Base-by-base conservation (phyloP, 2,329 filamentous ascomycete genomes). In the Gremmenia infestans region DNA sequence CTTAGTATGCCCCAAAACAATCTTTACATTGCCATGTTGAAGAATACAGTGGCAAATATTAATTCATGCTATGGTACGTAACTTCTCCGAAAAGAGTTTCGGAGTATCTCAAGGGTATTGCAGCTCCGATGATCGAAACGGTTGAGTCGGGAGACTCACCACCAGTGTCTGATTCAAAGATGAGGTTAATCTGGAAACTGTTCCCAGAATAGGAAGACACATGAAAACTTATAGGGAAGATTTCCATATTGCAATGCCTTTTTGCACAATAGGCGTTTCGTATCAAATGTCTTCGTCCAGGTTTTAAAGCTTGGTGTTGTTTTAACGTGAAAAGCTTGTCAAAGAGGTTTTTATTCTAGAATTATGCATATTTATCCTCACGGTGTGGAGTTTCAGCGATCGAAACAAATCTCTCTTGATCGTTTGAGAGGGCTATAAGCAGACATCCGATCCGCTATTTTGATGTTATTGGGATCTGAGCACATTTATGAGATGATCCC, bases 1-100 rank as follows among this genome's bases (percentile, higher is more conserved):
- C 17, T 19, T 50, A 39, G 14, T 23, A 50, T 50, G 49, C 49
- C 49, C 49, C 39, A 19, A 51, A 51, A 51, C 39, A n/a, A 4
- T 28, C 4, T 51, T 51, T 35, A 43, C 4, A 25, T 35, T 51
- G 37, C 49, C 49, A 22, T 36, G 12, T 14, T 12, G 9, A n/a
- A 6, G 0, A 7, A 12, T 3, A 22, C 22, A 22, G 22, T n/a
- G 6, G 23, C 37, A n/a, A 19, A 14, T 4, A 7, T 3, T 5
- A 25, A n/a, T n/a, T 43, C 37, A 51, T 51, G 49, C 49, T 51
- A 51, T 51, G 17, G 23, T 19, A 28, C 14, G 9, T 11, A 32
- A 4, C 3, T 37, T 28, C 12, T 45, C 7, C 15, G 2, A 3
- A 39, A 28, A 25, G 12, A 15, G 12, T 45, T 12, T 25, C 42